Conservation (phyloP, 2,329 filamentous ascomycete species). For the Pochonia chlamydosporia region DNA sequence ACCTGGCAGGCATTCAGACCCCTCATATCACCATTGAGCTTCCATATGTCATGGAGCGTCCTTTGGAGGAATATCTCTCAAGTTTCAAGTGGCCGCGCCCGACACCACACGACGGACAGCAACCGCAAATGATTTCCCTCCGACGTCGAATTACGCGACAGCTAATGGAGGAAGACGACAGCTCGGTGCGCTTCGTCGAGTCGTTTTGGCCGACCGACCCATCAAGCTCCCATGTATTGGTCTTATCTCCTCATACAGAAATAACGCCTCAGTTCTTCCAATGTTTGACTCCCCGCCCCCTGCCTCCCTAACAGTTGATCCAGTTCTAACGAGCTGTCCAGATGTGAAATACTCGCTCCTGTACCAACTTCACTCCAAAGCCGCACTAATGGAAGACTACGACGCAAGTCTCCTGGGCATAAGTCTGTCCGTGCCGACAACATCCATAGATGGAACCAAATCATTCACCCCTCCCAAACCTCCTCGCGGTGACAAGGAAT, state of each 20-base stretch:
- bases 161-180: conserved; percentile 59
- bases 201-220: conserved; percentile 75
- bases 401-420: conserved; percentile 64
- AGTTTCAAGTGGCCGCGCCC: conserved; percentile 62
- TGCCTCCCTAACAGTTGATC: neutral
- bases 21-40: conserved; percentile 84
- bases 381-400: conserved; percentile 37
- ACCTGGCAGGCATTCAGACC: conserved; percentile 63
- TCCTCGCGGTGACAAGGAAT: conserved; percentile 12
- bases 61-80: conserved; percentile 57
- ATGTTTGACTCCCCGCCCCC: conserved; percentile 38
- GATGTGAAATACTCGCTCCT: conserved; percentile 73
- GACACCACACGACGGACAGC: conserved; percentile 27
- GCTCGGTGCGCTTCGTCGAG: conserved; percentile 72
- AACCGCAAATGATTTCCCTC: conserved; percentile 57
- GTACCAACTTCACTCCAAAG: conserved; percentile 66
- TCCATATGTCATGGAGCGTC: conserved; percentile 61
- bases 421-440: conserved; percentile 68
- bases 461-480: conserved; percentile 43
- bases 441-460: conserved; percentile 54
- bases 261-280: conserved; percentile 78
- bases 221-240: conserved; percentile 65
- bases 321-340: conserved; percentile 19
- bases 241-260: conserved; percentile 77
- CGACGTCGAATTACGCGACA: conserved; percentile 65